phyloP scores from a whole-genome alignment of 805 yeast genomes.

The Myxozyma kluyveri region DNA sequence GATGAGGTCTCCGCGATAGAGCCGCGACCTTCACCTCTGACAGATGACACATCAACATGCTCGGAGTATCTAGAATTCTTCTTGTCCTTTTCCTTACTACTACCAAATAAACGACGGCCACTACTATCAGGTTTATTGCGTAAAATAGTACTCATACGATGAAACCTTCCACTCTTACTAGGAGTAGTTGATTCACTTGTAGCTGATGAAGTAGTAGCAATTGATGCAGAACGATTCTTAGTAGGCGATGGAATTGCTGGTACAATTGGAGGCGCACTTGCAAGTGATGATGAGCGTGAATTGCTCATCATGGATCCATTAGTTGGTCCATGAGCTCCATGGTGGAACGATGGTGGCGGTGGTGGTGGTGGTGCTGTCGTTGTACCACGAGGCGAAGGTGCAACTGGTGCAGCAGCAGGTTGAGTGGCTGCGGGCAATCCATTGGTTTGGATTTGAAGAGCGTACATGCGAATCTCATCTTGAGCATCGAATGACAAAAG shows the following conservation, averaged over 20 bases:
- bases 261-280: not conserved
- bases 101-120: conserved; percentile 27
- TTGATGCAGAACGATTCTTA: not conserved
- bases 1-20: conserved; percentile 7
- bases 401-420: not conserved
- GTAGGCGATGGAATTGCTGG: not conserved
- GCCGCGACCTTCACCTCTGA: conserved; percentile 1
- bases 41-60: conserved; percentile 4
- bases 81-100: conserved; percentile 20
- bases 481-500: conserved; percentile 62
- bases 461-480: conserved; percentile 58
- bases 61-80: conserved; percentile 4
- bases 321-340: not conserved
- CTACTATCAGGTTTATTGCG: conserved; percentile 15
- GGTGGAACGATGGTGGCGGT: conserved; percentile 7
- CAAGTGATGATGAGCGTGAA: not conserved
- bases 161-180: conserved; percentile 4
- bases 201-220: not conserved
- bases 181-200: not conserved
- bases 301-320: too few relatives aligned
- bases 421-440: conserved; percentile 11
- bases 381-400: not conserved
- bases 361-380: conserved; percentile 11
- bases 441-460: conserved; percentile 35
- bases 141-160: conserved; percentile 21